A percentile compares a stretch with the other conserved stretches of the same genome.
Evolutionary conservation across 495 filamentous ascomycete genomes (phyloP).

Genomic region (Hypoxylon perforatum): DNA sequence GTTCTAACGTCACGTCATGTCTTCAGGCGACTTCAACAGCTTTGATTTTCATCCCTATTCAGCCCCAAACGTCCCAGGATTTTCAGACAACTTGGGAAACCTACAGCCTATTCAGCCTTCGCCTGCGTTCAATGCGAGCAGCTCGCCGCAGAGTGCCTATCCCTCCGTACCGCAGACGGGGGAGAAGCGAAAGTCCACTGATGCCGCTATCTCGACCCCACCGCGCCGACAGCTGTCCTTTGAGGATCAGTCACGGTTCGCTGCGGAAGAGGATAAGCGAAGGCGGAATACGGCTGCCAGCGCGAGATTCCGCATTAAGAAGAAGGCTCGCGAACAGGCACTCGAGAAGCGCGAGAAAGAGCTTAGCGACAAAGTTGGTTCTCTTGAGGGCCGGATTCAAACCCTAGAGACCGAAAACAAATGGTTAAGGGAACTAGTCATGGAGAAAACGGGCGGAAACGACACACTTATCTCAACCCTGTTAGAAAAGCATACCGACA

Average conservation of each 20-base stretch:
- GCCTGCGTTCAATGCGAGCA: conserved; percentile 52
- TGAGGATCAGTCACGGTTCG: conserved; percentile 77
- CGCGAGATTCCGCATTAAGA: conserved; percentile 97
- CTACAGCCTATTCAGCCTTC: conserved; percentile 61
- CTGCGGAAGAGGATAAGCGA: conserved; percentile 97
- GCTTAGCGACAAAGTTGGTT: conserved; percentile 82
- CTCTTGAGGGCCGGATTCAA: conserved; percentile 82
- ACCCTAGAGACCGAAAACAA: conserved; percentile 95
- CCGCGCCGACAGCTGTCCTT: conserved; percentile 57
- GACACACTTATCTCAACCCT: conserved; percentile 59
- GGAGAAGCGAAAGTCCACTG: conserved; percentile 64
- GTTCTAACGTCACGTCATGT: conserved; percentile 52
- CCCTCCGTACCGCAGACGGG: conserved; percentile 50
- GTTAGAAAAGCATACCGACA: conserved; percentile 53
- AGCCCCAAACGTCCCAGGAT: conserved; percentile 58
- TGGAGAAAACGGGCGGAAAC: conserved; percentile 83
- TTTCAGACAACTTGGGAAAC: conserved; percentile 54
- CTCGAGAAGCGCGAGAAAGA: conserved; percentile 93
- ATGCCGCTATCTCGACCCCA: conserved; percentile 47
- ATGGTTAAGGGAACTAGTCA: conserved; percentile 93
- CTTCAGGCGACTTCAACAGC: conserved; percentile 63
- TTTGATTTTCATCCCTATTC: conserved; percentile 60
- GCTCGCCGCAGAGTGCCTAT: conserved; percentile 55
- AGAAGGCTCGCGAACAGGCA: conserved; percentile 97
- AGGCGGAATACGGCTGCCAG: conserved; percentile 95